Evolutionary conservation across 2,329 filamentous ascomycete genomes (phyloP), one percentile per base, ranked within the genome.

Genomic region (Sporothrix phasma): DNA sequence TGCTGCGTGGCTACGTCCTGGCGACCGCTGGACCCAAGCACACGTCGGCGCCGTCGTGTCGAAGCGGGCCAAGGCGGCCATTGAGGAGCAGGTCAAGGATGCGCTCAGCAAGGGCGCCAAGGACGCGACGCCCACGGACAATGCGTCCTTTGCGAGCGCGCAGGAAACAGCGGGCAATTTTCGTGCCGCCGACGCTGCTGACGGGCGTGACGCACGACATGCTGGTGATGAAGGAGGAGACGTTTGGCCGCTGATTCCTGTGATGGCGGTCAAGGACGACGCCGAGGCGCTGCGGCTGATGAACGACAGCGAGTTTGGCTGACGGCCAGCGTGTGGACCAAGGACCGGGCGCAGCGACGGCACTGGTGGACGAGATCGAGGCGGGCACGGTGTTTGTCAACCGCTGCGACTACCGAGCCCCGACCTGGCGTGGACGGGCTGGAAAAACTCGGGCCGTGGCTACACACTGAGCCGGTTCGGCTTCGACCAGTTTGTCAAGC

Each of bases 361-460:
- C 89, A 73, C 80, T 97, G 61, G 85, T 88, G 45, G 87, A 94
- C 63, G 81, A 87, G 60, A 85, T 97, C 56, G 92, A 97, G 74
- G 92, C 93, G 53, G 93, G 93, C 47, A 97, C 93, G 1, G 92
- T 97, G 58, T 97, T 97, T 77, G 90, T 97, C 71, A 97, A 97
- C 75, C 85, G 93, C 71, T 92, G 90, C 72, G 93, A 97, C 75
- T 97, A 85, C 75, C 93, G 56, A 91, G 88, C 74, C 91, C 93
- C 67, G 91, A 96, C 75, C 84, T 96, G 69, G 91, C 92, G n/a
- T 96, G 91, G 91, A 94, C 92, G 2, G 93, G 93, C 11, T 97
- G 92, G 92, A 97, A 97, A 80, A 92, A 96, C 74, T 96, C 92
- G 66, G 93, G 93, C 68, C 92, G 90, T 75, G 93, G 93, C 24